phyloP scores from a whole-genome alignment of 2,329 filamentous ascomycete species.

The Trichoderma lentiforme region DNA sequence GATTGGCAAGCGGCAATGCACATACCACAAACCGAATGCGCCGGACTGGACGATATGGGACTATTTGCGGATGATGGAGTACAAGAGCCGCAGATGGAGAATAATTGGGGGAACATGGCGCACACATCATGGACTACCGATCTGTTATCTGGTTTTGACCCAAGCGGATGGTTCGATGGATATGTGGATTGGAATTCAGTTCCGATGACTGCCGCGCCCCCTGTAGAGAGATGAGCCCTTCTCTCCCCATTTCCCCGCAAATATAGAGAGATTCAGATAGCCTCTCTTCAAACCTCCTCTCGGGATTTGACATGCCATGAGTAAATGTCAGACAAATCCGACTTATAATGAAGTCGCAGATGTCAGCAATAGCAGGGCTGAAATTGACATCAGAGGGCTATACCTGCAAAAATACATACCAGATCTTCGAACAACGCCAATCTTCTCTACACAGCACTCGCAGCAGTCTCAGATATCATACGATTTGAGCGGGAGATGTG shows the following conservation, averaged over 20 bases:
- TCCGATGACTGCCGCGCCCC: constrained; percentile 31
- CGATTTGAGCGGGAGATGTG: neutral
- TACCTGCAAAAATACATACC: neutral
- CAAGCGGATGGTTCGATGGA: constrained; percentile 35
- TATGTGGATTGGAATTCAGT: constrained; percentile 36
- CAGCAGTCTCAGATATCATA: too few relatives aligned
- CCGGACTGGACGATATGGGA: constrained; percentile 8
- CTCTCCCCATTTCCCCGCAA: neutral
- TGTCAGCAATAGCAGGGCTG: neutral
- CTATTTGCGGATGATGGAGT: neutral
- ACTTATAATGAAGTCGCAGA: neutral
- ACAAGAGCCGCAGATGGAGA: neutral
- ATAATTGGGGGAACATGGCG: neutral
- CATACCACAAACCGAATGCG: constrained; percentile 1
- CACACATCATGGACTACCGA: constrained; percentile 30
- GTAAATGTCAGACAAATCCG: neutral
- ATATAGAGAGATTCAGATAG: neutral
- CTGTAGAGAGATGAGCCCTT: constrained; percentile 23
- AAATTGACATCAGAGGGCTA: neutral
- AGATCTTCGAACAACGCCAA: neutral
- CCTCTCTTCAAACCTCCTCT: neutral
- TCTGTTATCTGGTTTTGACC: constrained; percentile 33
- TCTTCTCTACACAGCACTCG: neutral
- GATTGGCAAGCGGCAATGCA: constrained; percentile 19
- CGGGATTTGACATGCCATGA: neutral